Evolutionary conservation across 1,139 yeast genomes (phyloP).

Genomic region (Pichia sp.): DNA sequence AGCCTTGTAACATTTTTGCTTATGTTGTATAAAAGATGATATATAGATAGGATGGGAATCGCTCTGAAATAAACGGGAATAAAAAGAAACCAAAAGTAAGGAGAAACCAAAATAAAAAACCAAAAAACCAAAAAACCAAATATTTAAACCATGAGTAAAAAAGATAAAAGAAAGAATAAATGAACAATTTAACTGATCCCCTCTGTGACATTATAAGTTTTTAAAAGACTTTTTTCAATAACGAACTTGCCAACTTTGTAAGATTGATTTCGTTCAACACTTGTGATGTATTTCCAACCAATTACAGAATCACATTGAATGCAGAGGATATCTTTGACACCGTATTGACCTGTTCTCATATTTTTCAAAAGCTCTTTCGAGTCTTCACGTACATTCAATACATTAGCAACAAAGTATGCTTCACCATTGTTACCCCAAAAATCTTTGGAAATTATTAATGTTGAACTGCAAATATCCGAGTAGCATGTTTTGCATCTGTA

Average conservation of each 20-base stretch:
- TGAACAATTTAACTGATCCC: neutral
- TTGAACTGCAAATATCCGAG: conserved; percentile 49
- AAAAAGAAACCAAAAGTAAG: too few relatives aligned
- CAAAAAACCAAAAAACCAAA: neutral
- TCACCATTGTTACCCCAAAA: conserved; percentile 53
- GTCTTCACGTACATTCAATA: conserved; percentile 43
- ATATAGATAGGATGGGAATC: too few relatives aligned
- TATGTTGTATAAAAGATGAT: too few relatives aligned
- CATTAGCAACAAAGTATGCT: conserved; percentile 49
- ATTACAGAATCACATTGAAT: conserved; percentile 58
- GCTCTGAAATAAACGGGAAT: too few relatives aligned
- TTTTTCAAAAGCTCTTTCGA: conserved; percentile 32
- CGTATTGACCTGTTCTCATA: conserved; percentile 74
- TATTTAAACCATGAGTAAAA: neutral
- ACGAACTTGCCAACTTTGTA: conserved; percentile 82
- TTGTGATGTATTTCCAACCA: conserved; percentile 79
- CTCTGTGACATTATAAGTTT: conserved; percentile 8
- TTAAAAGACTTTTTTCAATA: conserved; percentile 46
- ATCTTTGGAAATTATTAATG: conserved; percentile 47
- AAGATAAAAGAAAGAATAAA: neutral
- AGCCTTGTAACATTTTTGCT: too few relatives aligned
- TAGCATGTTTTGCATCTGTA: conserved; percentile 53
- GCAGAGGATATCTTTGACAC: conserved; percentile 63
- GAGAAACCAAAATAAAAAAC: too few relatives aligned
- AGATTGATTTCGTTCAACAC: conserved; percentile 52